These are phyloP conservation scores for Suillus variegatus DNA, from an alignment of 768 basidiomycete species.

Conservation along the genomic window DNA sequence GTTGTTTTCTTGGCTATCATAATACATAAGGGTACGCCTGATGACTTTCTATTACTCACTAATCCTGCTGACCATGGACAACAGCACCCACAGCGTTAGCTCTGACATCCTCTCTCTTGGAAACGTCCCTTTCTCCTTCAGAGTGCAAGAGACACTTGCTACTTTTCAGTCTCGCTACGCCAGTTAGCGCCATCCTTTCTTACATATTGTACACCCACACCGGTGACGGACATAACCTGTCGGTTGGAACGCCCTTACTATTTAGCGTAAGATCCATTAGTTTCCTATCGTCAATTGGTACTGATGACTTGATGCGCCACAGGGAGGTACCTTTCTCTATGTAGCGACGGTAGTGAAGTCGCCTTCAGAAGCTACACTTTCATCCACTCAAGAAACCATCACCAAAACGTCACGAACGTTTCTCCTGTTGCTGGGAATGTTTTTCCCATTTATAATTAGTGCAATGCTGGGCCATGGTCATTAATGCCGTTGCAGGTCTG, in stretches of 20 bases:
- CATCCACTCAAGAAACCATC: slow-evolving; percentile 40
- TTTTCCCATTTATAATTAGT: slow-evolving; percentile 65
- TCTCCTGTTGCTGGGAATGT: slow-evolving; percentile 67
- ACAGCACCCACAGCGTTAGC: slow-evolving; percentile 91
- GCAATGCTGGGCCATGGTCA: slow-evolving; percentile 65
- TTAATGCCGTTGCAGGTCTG: not conserved
- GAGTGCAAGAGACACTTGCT: slow-evolving; percentile 76
- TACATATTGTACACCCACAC: slow-evolving; percentile 62
- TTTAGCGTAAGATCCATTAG: slow-evolving; percentile 66
- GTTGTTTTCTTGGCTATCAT: slow-evolving; percentile 90
- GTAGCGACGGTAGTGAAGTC: slow-evolving; percentile 91
- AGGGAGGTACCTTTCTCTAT: slow-evolving; percentile 95
- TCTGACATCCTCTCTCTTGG: slow-evolving; percentile 81
- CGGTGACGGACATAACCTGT: slow-evolving; percentile 41
- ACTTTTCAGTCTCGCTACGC: slow-evolving; percentile 83
- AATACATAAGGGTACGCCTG: slow-evolving; percentile 77
- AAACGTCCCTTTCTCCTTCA: slow-evolving; percentile 63
- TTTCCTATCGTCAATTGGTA: not conserved
- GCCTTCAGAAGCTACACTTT: slow-evolving; percentile 48
- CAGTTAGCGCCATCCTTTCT: slow-evolving; percentile 76
- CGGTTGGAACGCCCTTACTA: slow-evolving; percentile 78
- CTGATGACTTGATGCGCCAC: not conserved
- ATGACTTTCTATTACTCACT: not conserved
- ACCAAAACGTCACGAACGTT: slow-evolving; percentile 46
- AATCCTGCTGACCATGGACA: slow-evolving; percentile 3